Conservation (phyloP, 768 basidiomycete genomes). For the Nidularia sp. region DNA sequence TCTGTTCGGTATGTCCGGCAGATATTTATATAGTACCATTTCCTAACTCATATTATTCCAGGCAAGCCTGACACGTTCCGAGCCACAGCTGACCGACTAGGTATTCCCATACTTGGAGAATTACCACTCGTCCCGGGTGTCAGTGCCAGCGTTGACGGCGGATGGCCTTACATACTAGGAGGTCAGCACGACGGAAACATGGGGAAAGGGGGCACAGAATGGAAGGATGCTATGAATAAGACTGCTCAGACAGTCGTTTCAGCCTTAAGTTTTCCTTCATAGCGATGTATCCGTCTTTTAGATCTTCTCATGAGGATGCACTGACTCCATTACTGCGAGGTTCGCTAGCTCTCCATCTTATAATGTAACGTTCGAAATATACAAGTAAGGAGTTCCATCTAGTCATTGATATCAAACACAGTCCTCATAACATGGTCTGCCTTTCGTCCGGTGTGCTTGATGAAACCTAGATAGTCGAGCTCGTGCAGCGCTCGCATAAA, state of each 20-base stretch:
- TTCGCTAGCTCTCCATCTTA: too few species aligned
- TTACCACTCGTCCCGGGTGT: conserved; percentile 77
- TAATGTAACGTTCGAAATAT: too few species aligned
- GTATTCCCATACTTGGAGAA: conserved; percentile 68
- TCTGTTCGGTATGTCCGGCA: conserved; percentile 17
- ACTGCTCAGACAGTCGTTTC: conserved; percentile 13
- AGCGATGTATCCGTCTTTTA: too few species aligned
- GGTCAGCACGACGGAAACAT: conserved; percentile 13
- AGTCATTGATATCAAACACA: conserved; percentile 46
- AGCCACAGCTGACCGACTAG: conserved; percentile 50
- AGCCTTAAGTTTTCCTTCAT: background rate
- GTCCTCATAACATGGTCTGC: conserved; percentile 72
- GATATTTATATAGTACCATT: conserved; percentile 22
- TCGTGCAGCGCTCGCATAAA: conserved; percentile 81
- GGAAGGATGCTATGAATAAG: conserved; percentile 17
- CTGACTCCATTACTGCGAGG: too few species aligned
- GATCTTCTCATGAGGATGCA: too few species aligned
- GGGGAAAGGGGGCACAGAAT: conserved; percentile 16
- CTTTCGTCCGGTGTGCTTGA: conserved; percentile 78
- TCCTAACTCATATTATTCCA: conserved; percentile 37
- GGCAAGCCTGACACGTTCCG: conserved; percentile 68
- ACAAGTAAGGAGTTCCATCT: too few species aligned
- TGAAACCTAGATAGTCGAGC: conserved; percentile 74
- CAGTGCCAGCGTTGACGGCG: conserved; percentile 68
- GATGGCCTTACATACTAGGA: conserved; percentile 45